Base-by-base conservation (phyloP, 495 filamentous ascomycete species). In the Umbilicaria muhlenbergii region DNA sequence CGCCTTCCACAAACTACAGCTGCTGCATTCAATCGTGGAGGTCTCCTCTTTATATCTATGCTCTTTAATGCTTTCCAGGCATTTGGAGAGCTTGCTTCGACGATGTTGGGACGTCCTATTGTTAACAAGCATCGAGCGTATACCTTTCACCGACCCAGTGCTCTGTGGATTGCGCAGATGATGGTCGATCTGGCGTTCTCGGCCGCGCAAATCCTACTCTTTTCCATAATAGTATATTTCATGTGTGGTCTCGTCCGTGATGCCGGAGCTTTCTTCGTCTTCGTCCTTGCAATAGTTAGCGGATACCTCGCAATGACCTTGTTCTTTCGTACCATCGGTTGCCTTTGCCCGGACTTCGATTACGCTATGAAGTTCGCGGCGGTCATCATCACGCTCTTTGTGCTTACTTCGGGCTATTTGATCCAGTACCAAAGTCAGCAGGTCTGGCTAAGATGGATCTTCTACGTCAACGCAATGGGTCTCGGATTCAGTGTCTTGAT, bases 51-150 rank as follows among this genome's bases (percentile, higher is more conserved):
- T 53, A 77, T 84, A 42, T 62, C 77, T 38, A 68, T 88, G 17
- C 60, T 88, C 19, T 85, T 86, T 66, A 88, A 86, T 52, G 78
- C 78, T 36, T 86, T 86, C 58, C 77, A 84, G 53, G 78, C 81
- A 16, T 86, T 86, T 54, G 71, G 74, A 0, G 83, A 87, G 55
- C 62, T 88, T 7, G 77, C 74, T 8, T 58, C 64, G 1, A 81
- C 80, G 0, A 86, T 86, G 83, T 53, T 76, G 39, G 83, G 82
- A 0, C 67, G 83, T 11, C 71, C 80, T 0, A 76, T 88, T 38
- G 67, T 87, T 51, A 84, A 86, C 51, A 85, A 85, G 55, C 83
- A 87, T 54, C 74, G 79, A 32, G 77, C 80, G 1, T 89, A 84
- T 49, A 76, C 81, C 0, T 87, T 89, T 49, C 79, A 88, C 54